Evolutionary conservation across 1,284 basidiomycete genomes (phyloP), one percentile per base, ranked within the genome.

Genomic region (Irpex sp.): DNA sequence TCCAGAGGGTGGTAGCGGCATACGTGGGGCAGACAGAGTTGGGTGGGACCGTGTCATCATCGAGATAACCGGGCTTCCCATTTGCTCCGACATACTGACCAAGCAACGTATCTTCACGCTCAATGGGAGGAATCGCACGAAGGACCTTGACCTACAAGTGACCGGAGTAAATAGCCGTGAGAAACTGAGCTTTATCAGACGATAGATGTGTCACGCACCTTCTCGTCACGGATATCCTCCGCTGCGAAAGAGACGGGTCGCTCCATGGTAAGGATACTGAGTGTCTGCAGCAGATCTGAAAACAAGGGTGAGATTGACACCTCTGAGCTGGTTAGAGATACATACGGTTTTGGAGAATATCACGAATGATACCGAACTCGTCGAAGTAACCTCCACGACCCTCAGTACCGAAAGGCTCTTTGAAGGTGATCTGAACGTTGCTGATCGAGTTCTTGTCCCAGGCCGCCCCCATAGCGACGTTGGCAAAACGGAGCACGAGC

Each of bases 361-460:
- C 95, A 73, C 95, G 90, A 75, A 98, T 96, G 74, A 98, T 96
- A 64, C 95, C 95, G 77, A 97, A 98, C 77, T 97, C 95, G 76
- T 98, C 95, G 80, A 98, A 98, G 83, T 98, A 98, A 28, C 96
- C 95, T 45, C 95, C 95, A 68, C 95, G 91, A 47, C 95, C 95
- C 75, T 98, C 95, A 56, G 95, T 98, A 47, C 95, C 95, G 72
- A 98, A 96, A 9, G 94, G 92, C 78, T 98, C 96, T 80, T 98
- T 98, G 86, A 98, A 97, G 8, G 94, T 96, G 78, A 98, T 96
- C 76, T 98, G 96, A 47, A 98, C 93, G 73, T 94, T 98, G 77
- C 86, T 88, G 77, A 98, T 91, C 62, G 87, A 91, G 75, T 94
- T 93, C 77, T 92, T 96, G 80, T 97, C 94, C 91, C 95, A 96